A percentile compares a stretch with the other conserved stretches of the same genome.
These are phyloP conservation scores for Daedalea quercina DNA, from an alignment of 768 basidiomycete genomes.

Conservation along the genomic window DNA sequence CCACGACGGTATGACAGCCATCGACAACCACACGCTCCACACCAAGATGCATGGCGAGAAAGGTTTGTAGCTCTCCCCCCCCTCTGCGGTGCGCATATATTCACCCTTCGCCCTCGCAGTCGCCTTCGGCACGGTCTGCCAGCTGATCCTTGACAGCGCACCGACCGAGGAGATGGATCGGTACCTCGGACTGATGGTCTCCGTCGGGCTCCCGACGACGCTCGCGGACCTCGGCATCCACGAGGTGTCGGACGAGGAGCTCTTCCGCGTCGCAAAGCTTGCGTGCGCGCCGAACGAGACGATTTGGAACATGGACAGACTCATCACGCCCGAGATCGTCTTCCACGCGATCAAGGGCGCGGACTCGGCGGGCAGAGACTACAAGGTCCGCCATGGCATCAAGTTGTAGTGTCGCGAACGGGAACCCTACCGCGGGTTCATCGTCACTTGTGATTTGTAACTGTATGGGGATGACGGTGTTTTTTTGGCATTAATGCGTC, in stretches of 20 bases:
- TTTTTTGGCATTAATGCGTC: no score
- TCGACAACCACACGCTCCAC: slow-evolving; percentile 20
- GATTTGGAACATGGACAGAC: slow-evolving; percentile 25
- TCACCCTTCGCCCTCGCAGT: slow-evolving; percentile 8
- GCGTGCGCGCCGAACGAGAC: slow-evolving; percentile 23
- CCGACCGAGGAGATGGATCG: slow-evolving; percentile 20
- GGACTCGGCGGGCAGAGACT: slow-evolving; percentile 19
- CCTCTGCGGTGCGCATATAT: neutral
- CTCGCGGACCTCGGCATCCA: slow-evolving; percentile 23
- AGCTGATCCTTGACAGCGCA: slow-evolving; percentile 22
- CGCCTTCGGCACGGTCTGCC: slow-evolving; percentile 24
- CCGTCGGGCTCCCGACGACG: slow-evolving; percentile 23
- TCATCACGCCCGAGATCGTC: slow-evolving; percentile 22
- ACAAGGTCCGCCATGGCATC: slow-evolving; percentile 3
- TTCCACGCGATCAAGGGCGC: slow-evolving; percentile 23
- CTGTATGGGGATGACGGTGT: no score
- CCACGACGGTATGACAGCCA: slow-evolving; percentile 26
- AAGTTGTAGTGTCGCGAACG: no score
- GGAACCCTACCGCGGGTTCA: no score
- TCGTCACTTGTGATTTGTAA: no score
- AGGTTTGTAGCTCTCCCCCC: slow-evolving; percentile 5
- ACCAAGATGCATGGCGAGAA: slow-evolving; percentile 25
- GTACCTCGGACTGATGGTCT: slow-evolving; percentile 24
- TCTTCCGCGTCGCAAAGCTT: slow-evolving; percentile 20
- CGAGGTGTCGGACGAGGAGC: slow-evolving; percentile 22